Base-by-base conservation (phyloP, 129 eudicot genomes). In the Silybum marianum region DNA sequence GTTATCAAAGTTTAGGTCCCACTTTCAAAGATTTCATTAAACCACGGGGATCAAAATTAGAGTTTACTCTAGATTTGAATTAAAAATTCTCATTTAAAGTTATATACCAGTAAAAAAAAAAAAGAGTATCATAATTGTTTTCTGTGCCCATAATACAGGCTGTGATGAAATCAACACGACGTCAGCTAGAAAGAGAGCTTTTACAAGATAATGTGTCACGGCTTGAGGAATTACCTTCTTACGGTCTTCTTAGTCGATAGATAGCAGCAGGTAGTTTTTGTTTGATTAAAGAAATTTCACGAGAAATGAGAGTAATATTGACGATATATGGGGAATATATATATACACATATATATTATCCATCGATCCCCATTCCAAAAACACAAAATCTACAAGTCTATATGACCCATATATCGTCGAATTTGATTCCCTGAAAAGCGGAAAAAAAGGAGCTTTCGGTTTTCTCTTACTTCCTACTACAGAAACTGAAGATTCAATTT, bases 161-260 rank as follows among this genome's bases (percentile, higher is more conserved):
- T 63, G 99, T 96, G 91, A 96, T 96, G 99, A 96, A 96, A 83
- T 90, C 99, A 21, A 93, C 99, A 51, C 95, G 98, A 10, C 92
- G 93, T n/a, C 98, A 91, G 84, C 90, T 93, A 75, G 99, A 96
- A 88, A 90, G 84, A 40, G 99, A 96, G 87, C 95, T 96, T 83
- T 73, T 96, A 81, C 95, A 88, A 77, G 99, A 93, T 73, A 89
- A 88, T 78, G 72, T 96, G 46, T 87, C 77, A n/a, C 89, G 91
- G 70, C 92, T 96, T 9, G 98, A 96, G 84, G 98, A 96, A n/a
- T 74, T 96, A 84, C 98, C 99, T 26, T 93, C 99, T 3, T 96
- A 88, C 78, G 78, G 77, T 84, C 97, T 91, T 83, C 97, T 96
- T 77, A 67, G 80, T 76, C 83, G 82, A 77, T 92, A 88, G 66